Evolutionary conservation across 2,329 filamentous ascomycete genomes (phyloP).

Genomic region (Didymella keratinophila): DNA sequence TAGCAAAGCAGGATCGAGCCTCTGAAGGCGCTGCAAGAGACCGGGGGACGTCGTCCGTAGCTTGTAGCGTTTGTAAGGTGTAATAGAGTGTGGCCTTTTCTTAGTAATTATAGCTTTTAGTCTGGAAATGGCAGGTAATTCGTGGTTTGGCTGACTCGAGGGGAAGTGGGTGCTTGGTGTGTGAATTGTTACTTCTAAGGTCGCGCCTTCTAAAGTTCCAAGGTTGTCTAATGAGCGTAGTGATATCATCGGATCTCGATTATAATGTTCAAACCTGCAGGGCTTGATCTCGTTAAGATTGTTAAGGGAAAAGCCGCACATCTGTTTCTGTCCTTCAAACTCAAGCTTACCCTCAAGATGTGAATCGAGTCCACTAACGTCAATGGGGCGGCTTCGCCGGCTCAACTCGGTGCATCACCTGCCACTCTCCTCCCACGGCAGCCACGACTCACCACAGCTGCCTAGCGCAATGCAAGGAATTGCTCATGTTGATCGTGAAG

Average conservation of each 20-base stretch:
- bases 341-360: too few relatives aligned
- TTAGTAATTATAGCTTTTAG: not conserved
- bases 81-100: not conserved
- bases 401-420: not conserved
- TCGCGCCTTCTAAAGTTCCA: not conserved
- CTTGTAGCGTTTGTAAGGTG: not conserved
- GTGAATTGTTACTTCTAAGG: not conserved
- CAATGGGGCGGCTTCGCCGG: not conserved
- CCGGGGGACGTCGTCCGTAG: not conserved
- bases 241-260: not conserved
- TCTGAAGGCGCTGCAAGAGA: not conserved
- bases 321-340: too few relatives aligned
- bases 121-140: not conserved
- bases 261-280: not conserved
- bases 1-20: conserved; percentile 19
- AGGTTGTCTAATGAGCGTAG: not conserved
- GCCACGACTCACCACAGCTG: not conserved
- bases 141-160: not conserved
- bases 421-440: not conserved
- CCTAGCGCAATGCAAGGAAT: not conserved
- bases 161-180: not conserved
- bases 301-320: not conserved
- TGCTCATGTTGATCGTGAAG: not conserved
- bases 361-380: not conserved
- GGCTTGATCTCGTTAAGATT: not conserved